Conservation (phyloP, 192 early-diverging fungal species). For the Coemansia furcata region DNA sequence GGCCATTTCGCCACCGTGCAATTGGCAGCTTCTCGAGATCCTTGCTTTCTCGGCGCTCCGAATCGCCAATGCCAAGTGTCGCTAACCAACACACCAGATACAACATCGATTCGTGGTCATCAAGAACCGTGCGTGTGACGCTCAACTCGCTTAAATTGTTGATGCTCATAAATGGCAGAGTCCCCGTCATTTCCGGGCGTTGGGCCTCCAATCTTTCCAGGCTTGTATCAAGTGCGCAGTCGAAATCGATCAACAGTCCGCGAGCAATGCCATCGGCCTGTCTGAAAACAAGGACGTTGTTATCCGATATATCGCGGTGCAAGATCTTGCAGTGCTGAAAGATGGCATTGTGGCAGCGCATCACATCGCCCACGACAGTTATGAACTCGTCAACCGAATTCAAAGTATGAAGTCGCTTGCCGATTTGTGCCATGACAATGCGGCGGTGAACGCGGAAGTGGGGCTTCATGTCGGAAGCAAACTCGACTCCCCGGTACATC, state of each 20-base stretch:
- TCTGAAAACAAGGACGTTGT: conserved; percentile 24
- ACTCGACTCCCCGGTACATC: neutral
- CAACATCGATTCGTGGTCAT: conserved; percentile 11
- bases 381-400: conserved; percentile 14
- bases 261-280: neutral
- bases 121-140: neutral
- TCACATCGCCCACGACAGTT: conserved; percentile 21
- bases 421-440: conserved; percentile 13
- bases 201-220: neutral
- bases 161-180: conserved; percentile 30
- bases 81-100: neutral
- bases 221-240: conserved; percentile 2
- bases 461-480: neutral
- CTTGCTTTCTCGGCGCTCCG: neutral
- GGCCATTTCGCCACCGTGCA: neutral
- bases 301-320: conserved; percentile 29
- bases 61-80: neutral
- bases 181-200: conserved; percentile 1
- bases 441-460: conserved; percentile 8
- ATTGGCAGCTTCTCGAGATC: neutral
- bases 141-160: conserved; percentile 8
- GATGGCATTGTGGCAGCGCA: too few species aligned
- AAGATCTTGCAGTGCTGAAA: conserved; percentile 16
- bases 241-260: conserved; percentile 34
- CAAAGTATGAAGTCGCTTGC: neutral